Evolutionary conservation across 2,329 filamentous ascomycete species (phyloP), one percentile per base, ranked within the genome.

Genomic region (Zelopaecilomyces penicillatus): DNA sequence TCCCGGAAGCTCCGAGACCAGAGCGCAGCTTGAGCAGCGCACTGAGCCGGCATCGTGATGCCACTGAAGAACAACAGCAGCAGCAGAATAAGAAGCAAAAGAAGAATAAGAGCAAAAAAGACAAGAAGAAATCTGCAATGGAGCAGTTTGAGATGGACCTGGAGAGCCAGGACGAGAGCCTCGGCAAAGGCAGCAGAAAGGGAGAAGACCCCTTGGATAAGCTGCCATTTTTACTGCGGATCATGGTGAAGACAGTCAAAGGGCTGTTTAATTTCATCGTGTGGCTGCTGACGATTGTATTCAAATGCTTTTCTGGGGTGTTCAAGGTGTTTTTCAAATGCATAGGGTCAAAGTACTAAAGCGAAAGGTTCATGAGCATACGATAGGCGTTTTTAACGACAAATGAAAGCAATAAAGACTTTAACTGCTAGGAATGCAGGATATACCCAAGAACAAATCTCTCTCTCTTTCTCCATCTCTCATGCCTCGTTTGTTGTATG

Each of bases 141-240:
- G 75, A 81, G 52, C 71, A 75, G 53, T 75, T 82, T 46, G 80
- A 67, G 58, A 63, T 82, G 33, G 80, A 83, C 52, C 59, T 83
- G 5, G 80, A 82, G 62, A 83, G 78, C 56, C 80, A 83, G 60
- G 65, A 68, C 43, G 74, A 70, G 50, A 73, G 66, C 50, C 47
- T 62, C 27, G 57, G 57, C 32, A 68, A 62, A 49, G 41, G 42
- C n/a, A 58, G 65, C 35, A 66, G 65, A 51, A 57, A 61, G 8
- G 57, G 61, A 30, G 64, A 68, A 5, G 61, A 65, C 31, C 62
- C 67, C 38, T 19, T 19, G 19, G 70, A 76, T 29, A 71, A 74
- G 57, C 53, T 76, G 53, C 76, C 75, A 1, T 72, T 71, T 50
- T 57, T 68, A 43, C 60, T 71, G 49, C 68, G 73, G 43, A 69